Evolutionary conservation across 495 filamentous ascomycete species (phyloP).

Genomic region (Penicillium psychrofluorescens): DNA sequence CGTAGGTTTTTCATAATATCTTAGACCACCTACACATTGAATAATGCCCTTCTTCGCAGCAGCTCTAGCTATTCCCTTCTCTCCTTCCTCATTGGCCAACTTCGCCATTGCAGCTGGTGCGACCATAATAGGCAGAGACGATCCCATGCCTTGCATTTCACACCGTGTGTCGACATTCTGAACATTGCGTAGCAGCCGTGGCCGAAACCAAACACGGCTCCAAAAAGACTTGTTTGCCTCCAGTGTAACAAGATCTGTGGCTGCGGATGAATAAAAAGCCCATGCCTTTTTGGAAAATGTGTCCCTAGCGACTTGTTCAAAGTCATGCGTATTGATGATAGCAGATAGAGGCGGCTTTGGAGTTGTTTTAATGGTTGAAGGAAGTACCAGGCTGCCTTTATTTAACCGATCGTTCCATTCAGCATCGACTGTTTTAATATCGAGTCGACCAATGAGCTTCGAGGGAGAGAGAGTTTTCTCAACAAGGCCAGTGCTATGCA

Average conservation of each 20-base stretch:
- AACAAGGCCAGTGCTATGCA: no score
- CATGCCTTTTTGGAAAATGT: conserved; percentile 56
- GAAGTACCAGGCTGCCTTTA: no score
- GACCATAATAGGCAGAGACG: conserved; percentile 47
- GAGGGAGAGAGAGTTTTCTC: no score
- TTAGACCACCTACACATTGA: conserved; percentile 19
- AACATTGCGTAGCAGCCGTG: conserved; percentile 63
- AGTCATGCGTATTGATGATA: conserved; percentile 40
- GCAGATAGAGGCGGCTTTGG: no score
- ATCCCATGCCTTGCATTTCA: conserved; percentile 25
- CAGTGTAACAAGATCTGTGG: conserved; percentile 58
- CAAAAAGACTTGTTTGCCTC: conserved; percentile 40
- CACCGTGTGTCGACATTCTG: conserved; percentile 41
- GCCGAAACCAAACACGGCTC: conserved; percentile 53
- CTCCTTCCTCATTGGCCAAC: conserved; percentile 55
- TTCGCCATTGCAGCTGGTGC: conserved; percentile 63
- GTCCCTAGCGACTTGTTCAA: conserved; percentile 49
- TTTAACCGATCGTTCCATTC: no score
- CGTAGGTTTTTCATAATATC: no score
- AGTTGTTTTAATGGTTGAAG: no score
- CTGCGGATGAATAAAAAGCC: conserved; percentile 68
- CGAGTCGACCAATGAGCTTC: no score
- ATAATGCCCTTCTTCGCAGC: conserved; percentile 36
- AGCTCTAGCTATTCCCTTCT: conserved; percentile 51
- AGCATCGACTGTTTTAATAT: no score